Conservation (phyloP, 768 basidiomycete species). For the Suillus subaureus region DNA sequence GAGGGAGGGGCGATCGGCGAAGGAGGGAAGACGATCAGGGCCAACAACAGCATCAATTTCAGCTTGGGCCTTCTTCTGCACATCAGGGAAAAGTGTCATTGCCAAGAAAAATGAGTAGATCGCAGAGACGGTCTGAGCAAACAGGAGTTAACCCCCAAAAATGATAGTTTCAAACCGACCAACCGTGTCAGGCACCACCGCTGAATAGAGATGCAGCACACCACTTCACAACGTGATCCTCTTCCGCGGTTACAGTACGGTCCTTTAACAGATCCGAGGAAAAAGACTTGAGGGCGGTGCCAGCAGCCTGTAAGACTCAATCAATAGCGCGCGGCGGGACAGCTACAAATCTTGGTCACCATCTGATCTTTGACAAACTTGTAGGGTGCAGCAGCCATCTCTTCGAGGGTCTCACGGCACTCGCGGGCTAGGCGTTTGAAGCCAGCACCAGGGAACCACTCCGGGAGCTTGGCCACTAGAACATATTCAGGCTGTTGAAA, state of each 20-base stretch:
- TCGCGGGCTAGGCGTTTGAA: constrained; percentile 35
- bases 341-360: constrained; percentile 28
- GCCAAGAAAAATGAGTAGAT: constrained; percentile 27
- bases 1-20: constrained; percentile 23
- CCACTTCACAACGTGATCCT: constrained; percentile 23
- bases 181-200: constrained; percentile 50
- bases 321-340: neutral
- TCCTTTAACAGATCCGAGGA: constrained; percentile 15
- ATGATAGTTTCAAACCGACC: constrained; percentile 29
- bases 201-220: constrained; percentile 9
- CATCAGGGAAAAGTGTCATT: constrained; percentile 25
- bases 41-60: constrained; percentile 29
- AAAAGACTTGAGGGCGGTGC: constrained; percentile 22
- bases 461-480: constrained; percentile 33
- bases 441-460: constrained; percentile 37
- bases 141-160: neutral
- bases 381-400: constrained; percentile 48
- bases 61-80: constrained; percentile 25
- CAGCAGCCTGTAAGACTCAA: constrained; percentile 17
- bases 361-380: constrained; percentile 48
- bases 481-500: constrained; percentile 6
- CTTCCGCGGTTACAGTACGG: constrained; percentile 18
- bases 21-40: constrained; percentile 21
- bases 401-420: constrained; percentile 29
- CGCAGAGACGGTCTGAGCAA: constrained; percentile 16